Conservation (phyloP, 192 early-diverging fungal genomes). For the Backusella australiensis region DNA sequence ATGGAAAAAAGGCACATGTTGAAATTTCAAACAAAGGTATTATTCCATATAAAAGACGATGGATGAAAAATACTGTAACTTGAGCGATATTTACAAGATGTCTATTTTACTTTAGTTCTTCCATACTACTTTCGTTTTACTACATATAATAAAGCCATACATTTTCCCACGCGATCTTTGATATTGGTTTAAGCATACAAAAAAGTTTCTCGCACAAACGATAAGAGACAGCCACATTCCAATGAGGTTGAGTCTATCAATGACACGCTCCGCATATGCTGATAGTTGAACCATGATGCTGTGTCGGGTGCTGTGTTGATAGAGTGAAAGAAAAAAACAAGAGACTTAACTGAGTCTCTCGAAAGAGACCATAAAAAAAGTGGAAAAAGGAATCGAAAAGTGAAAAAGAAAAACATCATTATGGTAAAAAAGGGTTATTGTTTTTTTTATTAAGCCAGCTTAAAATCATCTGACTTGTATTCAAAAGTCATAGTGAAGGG, state of each 20-base stretch:
- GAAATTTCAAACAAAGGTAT: constrained; percentile 33
- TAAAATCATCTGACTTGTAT: not conserved
- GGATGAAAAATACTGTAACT: constrained; percentile 20
- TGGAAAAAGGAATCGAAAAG: not conserved
- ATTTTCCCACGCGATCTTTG: constrained; percentile 24
- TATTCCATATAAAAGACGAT: constrained; percentile 23
- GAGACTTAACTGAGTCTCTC: not conserved
- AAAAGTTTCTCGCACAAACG: constrained; percentile 27
- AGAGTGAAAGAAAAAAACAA: not conserved
- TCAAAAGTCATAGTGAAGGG: not conserved
- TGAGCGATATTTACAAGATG: constrained; percentile 34
- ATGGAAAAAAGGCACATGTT: constrained; percentile 24
- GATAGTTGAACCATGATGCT: constrained; percentile 25
- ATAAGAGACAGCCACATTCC: constrained; percentile 29
- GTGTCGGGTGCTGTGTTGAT: not conserved
- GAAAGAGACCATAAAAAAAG: not conserved
- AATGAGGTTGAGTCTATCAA: constrained; percentile 35
- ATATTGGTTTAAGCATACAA: constrained; percentile 29
- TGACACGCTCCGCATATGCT: constrained; percentile 22
- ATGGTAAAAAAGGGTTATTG: not conserved
- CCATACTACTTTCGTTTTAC: not conserved
- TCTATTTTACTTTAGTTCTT: not conserved
- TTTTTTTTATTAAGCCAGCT: not conserved
- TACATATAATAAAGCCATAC: constrained; percentile 7
- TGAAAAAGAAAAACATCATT: not conserved